phyloP scores from a whole-genome alignment of 345 rosid genomes.

The Murraya koenigii region DNA sequence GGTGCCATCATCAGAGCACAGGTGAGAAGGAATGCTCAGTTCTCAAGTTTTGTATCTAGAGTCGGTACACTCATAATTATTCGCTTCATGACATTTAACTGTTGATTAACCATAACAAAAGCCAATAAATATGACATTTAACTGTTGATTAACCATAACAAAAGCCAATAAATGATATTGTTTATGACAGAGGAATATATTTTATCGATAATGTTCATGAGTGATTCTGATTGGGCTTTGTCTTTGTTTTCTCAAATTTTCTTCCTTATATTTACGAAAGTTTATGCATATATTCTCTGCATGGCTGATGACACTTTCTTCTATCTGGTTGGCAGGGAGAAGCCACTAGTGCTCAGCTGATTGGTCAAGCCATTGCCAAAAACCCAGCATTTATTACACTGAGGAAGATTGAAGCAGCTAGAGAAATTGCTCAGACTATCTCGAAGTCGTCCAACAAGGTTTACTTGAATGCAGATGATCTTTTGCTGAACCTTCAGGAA shows the following conservation, averaged over 20 bases:
- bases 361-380: conserved; percentile 90
- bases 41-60: neutral
- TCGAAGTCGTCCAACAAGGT: conserved; percentile 71
- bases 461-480: conserved; percentile 65
- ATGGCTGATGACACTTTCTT: neutral
- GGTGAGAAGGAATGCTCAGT: conserved; percentile 37
- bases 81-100: neutral
- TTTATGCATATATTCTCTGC: neutral
- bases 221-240: no score
- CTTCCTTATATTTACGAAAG: neutral
- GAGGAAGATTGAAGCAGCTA: conserved; percentile 90
- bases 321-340: conserved; percentile 60
- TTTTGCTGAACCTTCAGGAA: conserved; percentile 77
- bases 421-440: conserved; percentile 91
- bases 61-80: neutral
- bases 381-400: conserved; percentile 89
- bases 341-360: conserved; percentile 88
- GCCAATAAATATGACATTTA: neutral
- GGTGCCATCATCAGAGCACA: conserved; percentile 89
- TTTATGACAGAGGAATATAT: neutral
- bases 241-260: neutral
- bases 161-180: neutral
- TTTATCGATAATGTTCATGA: neutral
- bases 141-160: neutral
- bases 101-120: neutral